Base-by-base conservation (phyloP, 768 basidiomycete genomes). In the Pisolithus tinctorius region DNA sequence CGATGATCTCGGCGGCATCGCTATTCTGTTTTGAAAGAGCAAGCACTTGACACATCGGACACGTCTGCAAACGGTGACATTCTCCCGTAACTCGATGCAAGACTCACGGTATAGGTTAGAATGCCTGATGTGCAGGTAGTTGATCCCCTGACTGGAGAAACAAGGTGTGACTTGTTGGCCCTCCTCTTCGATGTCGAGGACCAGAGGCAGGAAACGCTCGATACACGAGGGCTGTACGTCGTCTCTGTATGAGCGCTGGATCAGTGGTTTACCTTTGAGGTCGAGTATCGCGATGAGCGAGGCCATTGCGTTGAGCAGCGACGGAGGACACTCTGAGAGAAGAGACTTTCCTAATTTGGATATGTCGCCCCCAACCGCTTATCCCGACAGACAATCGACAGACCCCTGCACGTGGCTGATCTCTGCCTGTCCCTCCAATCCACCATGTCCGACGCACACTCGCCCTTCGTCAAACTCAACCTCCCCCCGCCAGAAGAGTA, bases 41-140 rank as follows among this genome's bases (percentile, higher is more conserved):
- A 42, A 99, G 83, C 34, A 99, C 95, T 97, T 65, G 48, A 31
- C 40, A 4, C 26, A 36, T 9, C 41, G 16, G n/a, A 34, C 30
- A 4, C 20, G 25, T 27, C 13, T 16, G 16, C 11, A 17, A 4
- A 41, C 31, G 40, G 30, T n/a, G 34, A 29, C 10, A 20, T 17
- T 20, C 2, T 9, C 20, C 16, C 20, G 41, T 16, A 17, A 43
- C 37, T 13, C 17, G 17, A 29, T 8, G 27, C n/a, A 20, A 51
- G 31, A 78, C 91, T 60, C 63, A 96, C 95, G 76, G 66, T 99
- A 99, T 6, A 99, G 76, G 71, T 99, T 99, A 43, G 92, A 95
- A 68, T 98, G 95, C 27, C 95, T 80, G 64, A 99, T 97, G 67
- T 99, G 93, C 86, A 97, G 88, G 72, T 94, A 99, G 69, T 98